Evolutionary conservation across 192 early-diverging fungal genomes (phyloP).

Genomic region (Kappamyces sp.): DNA sequence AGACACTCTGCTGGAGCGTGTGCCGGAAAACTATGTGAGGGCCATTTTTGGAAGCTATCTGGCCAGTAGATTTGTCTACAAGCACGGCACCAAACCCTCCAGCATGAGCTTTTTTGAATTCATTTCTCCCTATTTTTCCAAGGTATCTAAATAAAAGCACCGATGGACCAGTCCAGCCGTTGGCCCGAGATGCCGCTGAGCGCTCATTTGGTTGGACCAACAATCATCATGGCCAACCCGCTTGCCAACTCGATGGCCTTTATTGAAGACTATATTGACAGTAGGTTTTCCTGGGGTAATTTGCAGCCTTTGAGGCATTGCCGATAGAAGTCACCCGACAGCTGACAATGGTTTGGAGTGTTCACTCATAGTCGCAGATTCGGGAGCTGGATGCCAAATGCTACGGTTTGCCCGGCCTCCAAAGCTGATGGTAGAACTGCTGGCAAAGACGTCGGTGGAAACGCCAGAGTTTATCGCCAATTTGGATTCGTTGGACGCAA

Average conservation of each 20-base stretch:
- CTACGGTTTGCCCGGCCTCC: constrained; percentile 41
- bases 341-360: constrained; percentile 61
- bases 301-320: constrained; percentile 31
- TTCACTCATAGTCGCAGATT: constrained; percentile 47
- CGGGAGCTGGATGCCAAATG: constrained; percentile 79
- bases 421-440: constrained; percentile 33
- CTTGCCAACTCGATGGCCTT: background rate
- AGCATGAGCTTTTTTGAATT: constrained; percentile 99
- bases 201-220: no score
- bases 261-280: constrained; percentile 91
- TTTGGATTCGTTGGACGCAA: constrained; percentile 35
- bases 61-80: constrained; percentile 92
- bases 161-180: no score
- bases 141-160: constrained; percentile 12
- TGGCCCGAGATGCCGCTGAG: no score
- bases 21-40: constrained; percentile 91
- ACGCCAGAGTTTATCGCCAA: constrained; percentile 69
- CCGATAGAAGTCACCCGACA: constrained; percentile 58
- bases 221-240: no score
- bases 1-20: constrained; percentile 79
- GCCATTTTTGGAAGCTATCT: constrained; percentile 97
- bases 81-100: constrained; percentile 85
- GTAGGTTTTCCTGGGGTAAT: constrained; percentile 31
- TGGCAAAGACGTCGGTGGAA: constrained; percentile 59
- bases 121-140: constrained; percentile 69